Base-by-base conservation (phyloP, 169 alveolate species). In the Plasmodium gallinaceum region DNA sequence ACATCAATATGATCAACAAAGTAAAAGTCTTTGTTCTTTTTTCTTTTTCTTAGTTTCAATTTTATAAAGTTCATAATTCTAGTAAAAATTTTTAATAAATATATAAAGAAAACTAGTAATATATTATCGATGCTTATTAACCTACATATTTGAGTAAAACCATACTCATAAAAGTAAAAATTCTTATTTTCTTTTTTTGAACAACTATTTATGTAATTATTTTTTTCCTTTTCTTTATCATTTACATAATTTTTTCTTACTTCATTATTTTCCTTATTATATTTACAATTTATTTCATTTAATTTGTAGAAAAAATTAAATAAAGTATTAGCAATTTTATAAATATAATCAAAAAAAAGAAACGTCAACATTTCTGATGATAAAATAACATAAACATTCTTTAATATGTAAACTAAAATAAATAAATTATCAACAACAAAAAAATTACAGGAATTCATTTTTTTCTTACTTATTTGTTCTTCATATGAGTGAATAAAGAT, bases 81-180 rank as follows among this genome's bases (percentile, higher is more conserved):
- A 66, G 60, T 54, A 14, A 68, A 68, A 52, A 57, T 57, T 66
- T 58, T 48, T 22, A 86, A 37, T n/a, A 71, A 45, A 65, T 71
- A 86, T 61, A 86, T 51, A 16, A 57, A 45, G 32, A 83, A 83
- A 24, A 83, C 8, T 14, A 86, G 57, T 16, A 86, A 42, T 9
- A 86, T 61, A 52, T 72, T 71, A 43, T 86, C 92, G 5, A 86
- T 69, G 42, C 58, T 71, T 71, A 86, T 52, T 42, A 62, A 22
- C 45, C 92, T 58, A 52, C 92, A 86, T 66, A 86, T 86, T 72
- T 86, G 92, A 16, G 92, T 86, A 72, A 86, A 86, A 45, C 92
- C 92, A 64, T 86, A 43, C 18, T 86, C 92, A 51, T 42, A 86
- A 16, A 86, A 86, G 45, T 86, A 65, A 62, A 86, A 86, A 3